Evolutionary conservation across 768 basidiomycete genomes (phyloP).

Genomic region (Suillus weaverae): DNA sequence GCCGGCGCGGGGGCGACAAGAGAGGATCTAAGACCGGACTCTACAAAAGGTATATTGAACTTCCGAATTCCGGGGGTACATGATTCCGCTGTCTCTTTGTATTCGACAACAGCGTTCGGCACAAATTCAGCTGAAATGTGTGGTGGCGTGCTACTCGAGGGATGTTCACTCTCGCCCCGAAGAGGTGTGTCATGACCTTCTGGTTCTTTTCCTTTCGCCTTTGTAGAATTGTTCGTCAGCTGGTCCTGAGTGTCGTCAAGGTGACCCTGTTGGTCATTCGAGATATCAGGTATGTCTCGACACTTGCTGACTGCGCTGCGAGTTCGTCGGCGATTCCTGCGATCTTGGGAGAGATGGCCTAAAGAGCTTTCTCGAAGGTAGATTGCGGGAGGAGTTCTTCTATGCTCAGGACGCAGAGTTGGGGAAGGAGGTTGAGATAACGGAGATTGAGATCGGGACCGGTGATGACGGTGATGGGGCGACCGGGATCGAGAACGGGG

Average conservation of each 20-base stretch:
- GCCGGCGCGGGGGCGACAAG: neutral
- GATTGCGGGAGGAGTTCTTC: constrained; percentile 3
- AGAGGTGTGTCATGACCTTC: neutral
- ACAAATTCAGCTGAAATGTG: neutral
- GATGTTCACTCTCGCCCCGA: neutral
- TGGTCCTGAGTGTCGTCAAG: neutral
- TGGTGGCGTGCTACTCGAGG: neutral
- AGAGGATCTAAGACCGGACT: neutral
- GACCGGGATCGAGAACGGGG: constrained; percentile 26
- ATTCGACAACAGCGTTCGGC: neutral
- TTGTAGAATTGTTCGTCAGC: neutral
- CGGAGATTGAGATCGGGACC: constrained; percentile 21
- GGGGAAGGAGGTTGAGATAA: constrained; percentile 9
- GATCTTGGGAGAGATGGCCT: constrained; percentile 9
- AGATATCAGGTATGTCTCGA: constrained; percentile 2
- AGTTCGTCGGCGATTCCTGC: constrained; percentile 6
- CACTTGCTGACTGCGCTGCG: constrained; percentile 2
- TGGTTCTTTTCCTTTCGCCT: neutral
- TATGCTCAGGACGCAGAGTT: constrained; percentile 8
- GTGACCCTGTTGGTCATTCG: neutral
- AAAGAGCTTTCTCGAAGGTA: constrained; percentile 6
- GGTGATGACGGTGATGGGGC: constrained; percentile 25
- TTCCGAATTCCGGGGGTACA: neutral
- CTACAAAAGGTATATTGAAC: neutral
- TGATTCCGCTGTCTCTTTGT: neutral